Conservation (phyloP, 129 eudicot genomes). For the Glebionis coronaria region DNA sequence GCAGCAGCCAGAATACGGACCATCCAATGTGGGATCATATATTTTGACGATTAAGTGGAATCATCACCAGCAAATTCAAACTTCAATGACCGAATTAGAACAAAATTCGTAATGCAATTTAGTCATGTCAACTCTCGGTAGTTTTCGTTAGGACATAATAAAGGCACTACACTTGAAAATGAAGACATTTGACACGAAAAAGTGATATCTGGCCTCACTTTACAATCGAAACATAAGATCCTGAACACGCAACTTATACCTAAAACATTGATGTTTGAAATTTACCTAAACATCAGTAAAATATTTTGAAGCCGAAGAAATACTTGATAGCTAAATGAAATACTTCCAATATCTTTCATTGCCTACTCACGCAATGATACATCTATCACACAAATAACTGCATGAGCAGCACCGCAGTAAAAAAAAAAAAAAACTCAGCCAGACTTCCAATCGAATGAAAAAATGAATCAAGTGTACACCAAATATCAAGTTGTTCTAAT, state of each 20-base stretch:
- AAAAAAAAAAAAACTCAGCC: conserved; percentile 12
- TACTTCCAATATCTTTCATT: too few species aligned
- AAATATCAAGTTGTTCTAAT: conserved; percentile 1
- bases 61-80: too few species aligned
- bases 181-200: not conserved
- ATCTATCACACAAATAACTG: not conserved
- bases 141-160: too few species aligned
- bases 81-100: too few species aligned
- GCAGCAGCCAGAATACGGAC: not conserved
- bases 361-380: too few species aligned
- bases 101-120: too few species aligned
- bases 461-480: conserved; percentile 23
- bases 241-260: not conserved
- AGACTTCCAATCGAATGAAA: conserved; percentile 22
- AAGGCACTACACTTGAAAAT: not conserved
- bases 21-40: not conserved
- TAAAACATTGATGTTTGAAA: too few species aligned
- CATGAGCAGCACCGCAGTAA: not conserved
- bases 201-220: not conserved
- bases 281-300: too few species aligned
- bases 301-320: too few species aligned
- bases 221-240: not conserved
- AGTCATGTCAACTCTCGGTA: too few species aligned
- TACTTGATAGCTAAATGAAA: too few species aligned
- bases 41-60: too few species aligned